Evolutionary conservation across 2,329 filamentous ascomycete species (phyloP), one percentile per base, ranked within the genome.

Genomic region (Macrophomina tecta): DNA sequence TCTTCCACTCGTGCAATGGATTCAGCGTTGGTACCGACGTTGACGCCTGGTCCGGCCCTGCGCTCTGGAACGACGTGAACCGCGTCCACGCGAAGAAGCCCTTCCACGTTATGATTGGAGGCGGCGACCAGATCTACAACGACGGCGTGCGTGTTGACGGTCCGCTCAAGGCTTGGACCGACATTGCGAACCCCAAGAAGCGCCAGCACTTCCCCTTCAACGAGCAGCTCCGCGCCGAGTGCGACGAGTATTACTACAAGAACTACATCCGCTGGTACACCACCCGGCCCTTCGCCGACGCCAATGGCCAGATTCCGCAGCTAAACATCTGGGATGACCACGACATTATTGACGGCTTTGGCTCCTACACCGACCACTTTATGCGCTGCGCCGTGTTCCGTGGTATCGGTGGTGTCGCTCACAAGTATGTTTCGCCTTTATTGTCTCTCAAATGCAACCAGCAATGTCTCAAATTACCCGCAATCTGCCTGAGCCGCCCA

Each of bases 51-150:
- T 82, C 84, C 42, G 87, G 88, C 1, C 85, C 85, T 2, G 85
- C 83, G 30, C 78, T 90, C 36, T 90, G 88, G 88, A 87, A 89
- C 69, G 87, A 90, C 69, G 88, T 89, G 38, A 74, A 89, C 66
- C 84, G 87, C 53, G 79, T 86, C 67, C 88, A 90, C 71, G 82
- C 82, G 71, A 75, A 85, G 74, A 82, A 82, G 69, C 87, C 87
- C 7, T 88, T 90, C 76, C 86, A 89, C 73, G 85, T 88, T 70
- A 91, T 90, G 89, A 86, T 97, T 69, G 94, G 94, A 63, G 94
- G 94, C 67, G 94, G 94, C 68, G 94, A 98, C 75, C 94, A 97
- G 79, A 89, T 90, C 71, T 90, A 90, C 79, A 89, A 90, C 70
- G 88, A 90, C 66, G 92, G 91, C 30, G 92, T 98, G 70, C 87